These are phyloP conservation scores for Puccinia horiana DNA, from an alignment of 1,284 basidiomycete genomes.

Conservation along the genomic window DNA sequence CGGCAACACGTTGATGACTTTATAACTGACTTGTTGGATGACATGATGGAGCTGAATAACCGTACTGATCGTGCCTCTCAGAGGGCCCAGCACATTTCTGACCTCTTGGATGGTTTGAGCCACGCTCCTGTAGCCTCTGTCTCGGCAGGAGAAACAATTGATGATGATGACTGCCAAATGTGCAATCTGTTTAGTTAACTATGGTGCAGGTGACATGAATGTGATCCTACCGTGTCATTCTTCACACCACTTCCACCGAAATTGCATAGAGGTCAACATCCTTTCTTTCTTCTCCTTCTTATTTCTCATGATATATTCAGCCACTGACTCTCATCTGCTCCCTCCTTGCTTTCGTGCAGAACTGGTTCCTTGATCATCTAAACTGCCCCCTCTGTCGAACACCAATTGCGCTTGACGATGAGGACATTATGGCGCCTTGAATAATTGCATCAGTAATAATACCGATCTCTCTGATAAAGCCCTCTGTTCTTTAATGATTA, in stretches of 20 bases:
- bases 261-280: background rate
- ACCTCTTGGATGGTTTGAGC: background rate
- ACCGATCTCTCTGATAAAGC: too few species aligned
- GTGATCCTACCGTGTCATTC: background rate
- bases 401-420: background rate
- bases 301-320: background rate
- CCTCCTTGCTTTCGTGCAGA: background rate
- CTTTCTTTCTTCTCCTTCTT: background rate
- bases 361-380: background rate
- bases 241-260: background rate
- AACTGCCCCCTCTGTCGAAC: background rate
- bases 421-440: background rate
- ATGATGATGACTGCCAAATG: constrained; percentile 1
- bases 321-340: background rate
- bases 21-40: background rate
- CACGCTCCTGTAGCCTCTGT: background rate
- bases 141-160: background rate
- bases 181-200: background rate
- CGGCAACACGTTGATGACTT: background rate
- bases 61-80: background rate
- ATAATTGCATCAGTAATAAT: too few species aligned
- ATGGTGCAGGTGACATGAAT: background rate
- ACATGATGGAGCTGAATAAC: background rate
- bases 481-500: too few species aligned
- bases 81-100: background rate